Base-by-base conservation (phyloP, 176 grass and related monocot genomes). In the Bromus sterilis region DNA sequence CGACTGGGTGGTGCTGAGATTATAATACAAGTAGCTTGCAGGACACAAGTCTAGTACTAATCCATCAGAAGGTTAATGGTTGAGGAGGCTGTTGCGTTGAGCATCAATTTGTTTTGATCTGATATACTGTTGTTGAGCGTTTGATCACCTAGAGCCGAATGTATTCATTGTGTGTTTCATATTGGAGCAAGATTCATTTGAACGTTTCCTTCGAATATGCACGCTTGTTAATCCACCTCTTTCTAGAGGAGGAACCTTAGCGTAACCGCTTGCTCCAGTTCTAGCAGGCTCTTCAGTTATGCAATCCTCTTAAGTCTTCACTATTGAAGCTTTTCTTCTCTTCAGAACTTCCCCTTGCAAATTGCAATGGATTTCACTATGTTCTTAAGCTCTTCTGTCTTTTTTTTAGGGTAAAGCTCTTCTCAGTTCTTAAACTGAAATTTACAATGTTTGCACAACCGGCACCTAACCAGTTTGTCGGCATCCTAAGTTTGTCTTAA, bases 11-110 rank as follows among this genome's bases (percentile, higher is more conserved):
- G 7, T 11, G 43, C 51, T 33, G 53, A 32, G 15, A 71, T 32
- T 42, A 81, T 58, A 81, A 81, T 39, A 80, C 75, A 85, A 73
- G 24, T 67, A 76, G 80, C 28, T 55, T 71, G 63, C 79, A 61
- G 53, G 74, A 23, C 20, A 49, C 43, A 92, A 25, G 36, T 53
- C 29, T 48, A 57, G 44, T 68, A 42, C 36, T 78, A 42, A 80
- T 73, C 55, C 30, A 13, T 75, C 58, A 56, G 4, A 30, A 68
- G 23, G 23, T 21, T 85, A 71, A 24, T 61, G 56, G 33, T 61
- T 23, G 48, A 63, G 13, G 20, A 56, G 26, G 42, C 65, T 79
- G 29, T 51, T 51, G 18, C 18, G 29, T 51, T 63, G 65, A 68
- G 65, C 65, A 68, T 40, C 10, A 68, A 68, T 68, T 67, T 5